Evolutionary conservation across 331 rosid species (phyloP), one percentile per base, ranked within the genome.

Genomic region (Arachis monticola): DNA sequence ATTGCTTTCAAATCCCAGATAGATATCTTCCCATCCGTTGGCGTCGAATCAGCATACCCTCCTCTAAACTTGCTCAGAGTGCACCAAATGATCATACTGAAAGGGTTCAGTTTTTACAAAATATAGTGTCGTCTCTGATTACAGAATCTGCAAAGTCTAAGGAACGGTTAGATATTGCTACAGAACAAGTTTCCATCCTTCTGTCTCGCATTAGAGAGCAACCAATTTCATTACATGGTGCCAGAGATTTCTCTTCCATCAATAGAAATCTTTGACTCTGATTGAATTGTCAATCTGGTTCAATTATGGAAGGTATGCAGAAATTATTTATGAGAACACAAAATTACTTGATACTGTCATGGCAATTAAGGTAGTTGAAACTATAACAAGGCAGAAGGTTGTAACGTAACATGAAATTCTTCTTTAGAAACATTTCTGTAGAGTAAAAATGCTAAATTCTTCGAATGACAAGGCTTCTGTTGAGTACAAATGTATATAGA

Each of bases 1-100:
- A 93, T 73, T 93, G 98, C 84, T 93, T 93, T 80, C 97, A 91
- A 81, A 93, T 93, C 55, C 98, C 98, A 0, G 97, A 93, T 62
- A 82, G 93, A 78, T 93, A 93, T 77, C 94, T 93, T 83, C 97
- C 98, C 22, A 12, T 80, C 46, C 90, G 98, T 9, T 93, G 98
- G 97, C 89, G 98, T 63, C 89, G 97, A 32, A 83, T 89, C 83
- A 93, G 91, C 80, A 79, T 81, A 55, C 85, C 90, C 6, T 80
- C 92, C 13, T 72, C 89, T 11, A 93, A 86, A 82, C 77, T 82
- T 65, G 78, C 79, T 83, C 97, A 86, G 75, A 81, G 75, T 81
- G 51, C 81, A 12, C 80, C 88, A n/a, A 89, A 64, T 38, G 96
- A 87, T 51, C 92, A 88, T 71, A 77, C 82, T 3, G 98, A 93